phyloP scores from a whole-genome alignment of 352 stramenopile genomes.

The Globisporangium solare region DNA sequence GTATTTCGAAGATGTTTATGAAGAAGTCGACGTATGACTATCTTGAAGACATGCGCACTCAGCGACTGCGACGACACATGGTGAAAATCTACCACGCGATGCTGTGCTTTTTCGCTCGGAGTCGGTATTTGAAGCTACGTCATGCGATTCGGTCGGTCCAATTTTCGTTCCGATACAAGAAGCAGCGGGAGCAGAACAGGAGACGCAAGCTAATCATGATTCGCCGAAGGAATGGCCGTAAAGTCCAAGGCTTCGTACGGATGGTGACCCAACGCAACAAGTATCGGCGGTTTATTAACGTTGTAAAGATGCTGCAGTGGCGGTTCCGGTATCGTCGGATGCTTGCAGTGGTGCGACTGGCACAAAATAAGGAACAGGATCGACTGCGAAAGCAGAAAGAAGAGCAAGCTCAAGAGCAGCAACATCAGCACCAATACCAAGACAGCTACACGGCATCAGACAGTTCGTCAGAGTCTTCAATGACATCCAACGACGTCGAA shows the following conservation, averaged over 20 bases:
- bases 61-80: constrained; percentile 66
- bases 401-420: constrained; percentile 18
- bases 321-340: constrained; percentile 54
- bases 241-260: constrained; percentile 52
- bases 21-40: constrained; percentile 88
- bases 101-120: constrained; percentile 49
- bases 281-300: constrained; percentile 43
- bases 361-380: constrained; percentile 15
- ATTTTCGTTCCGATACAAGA: constrained; percentile 55
- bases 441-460: constrained; percentile 71
- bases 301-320: constrained; percentile 64
- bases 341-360: constrained; percentile 17
- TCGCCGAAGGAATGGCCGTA: constrained; percentile 35
- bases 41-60: constrained; percentile 85
- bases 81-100: constrained; percentile 69
- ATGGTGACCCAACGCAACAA: constrained; percentile 50
- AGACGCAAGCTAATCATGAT: constrained; percentile 31
- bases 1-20: constrained; percentile 95
- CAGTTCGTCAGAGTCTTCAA: constrained; percentile 49
- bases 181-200: constrained; percentile 21
- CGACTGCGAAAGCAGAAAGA: constrained; percentile 19
- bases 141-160: constrained; percentile 53
- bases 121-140: constrained; percentile 54
- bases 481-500: constrained; percentile 75
- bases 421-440: constrained; percentile 42